Base-by-base conservation (phyloP, 31 red algal genomes). In the Endocladia muricata region DNA sequence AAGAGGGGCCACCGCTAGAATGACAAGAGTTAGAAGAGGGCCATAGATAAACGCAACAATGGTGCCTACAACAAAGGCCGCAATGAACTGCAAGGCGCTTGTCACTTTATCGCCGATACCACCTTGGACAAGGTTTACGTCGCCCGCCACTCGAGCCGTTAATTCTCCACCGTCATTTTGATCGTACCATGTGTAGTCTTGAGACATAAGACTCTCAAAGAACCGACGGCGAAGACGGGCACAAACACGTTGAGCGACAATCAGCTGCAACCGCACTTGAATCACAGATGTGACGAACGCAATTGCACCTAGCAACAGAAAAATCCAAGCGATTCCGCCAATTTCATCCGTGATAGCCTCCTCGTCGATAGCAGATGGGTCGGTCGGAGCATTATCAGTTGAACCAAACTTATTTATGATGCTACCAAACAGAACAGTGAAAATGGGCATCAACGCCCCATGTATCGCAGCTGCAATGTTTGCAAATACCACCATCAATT, bases 381-480 rank as follows among this genome's bases (percentile, higher is more conserved):
- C 17, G 3, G 22, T 40, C 22, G 21, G 44, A 33, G n/a, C 15
- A 41, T 30, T 23, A 19, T 7, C 62, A 51, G 77, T 13, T 41
- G n/a, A 55, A 13, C 63, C 70, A 26, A 87, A 85, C 21, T 60
- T 49, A 32, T 93, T 74, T 23, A 97, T 79, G 63, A 91, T 78
- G 56, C 59, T 65, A 29, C 94, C 94, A 59, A 97, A 97, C 13
- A 97, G 58, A 59, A 93, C 69, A 1, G 83, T 89, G 61, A 93
- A 93, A 21, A 89, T 36, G 13, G 94, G 89, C 37, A 90, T 38
- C 22, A 93, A 40, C 2, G 85, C 79, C 19, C 94, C 94, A 32
- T 97, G 90, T 33, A 74, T 72, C 1, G 77, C 49, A 3, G 90
- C 94, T 40, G 80, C 64, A 9, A 75, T 63, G 41, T 35, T 70